Conservation (phyloP, 371 early-diverging fungal species). For the Lichtheimia ramosa region DNA sequence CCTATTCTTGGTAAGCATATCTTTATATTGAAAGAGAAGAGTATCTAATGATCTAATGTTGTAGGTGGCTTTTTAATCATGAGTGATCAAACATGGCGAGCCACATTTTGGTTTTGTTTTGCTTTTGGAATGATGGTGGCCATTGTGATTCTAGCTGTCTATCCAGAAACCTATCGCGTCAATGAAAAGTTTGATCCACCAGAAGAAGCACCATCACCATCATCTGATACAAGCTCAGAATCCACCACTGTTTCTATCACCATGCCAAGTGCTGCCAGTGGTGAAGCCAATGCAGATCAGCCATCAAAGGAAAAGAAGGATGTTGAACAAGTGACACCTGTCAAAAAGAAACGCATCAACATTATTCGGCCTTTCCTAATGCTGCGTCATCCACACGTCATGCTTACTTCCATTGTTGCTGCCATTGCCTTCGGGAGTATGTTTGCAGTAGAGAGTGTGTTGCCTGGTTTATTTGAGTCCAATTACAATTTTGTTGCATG, state of each 20-base stretch:
- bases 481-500: constrained; percentile 37
- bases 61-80: constrained; percentile 32
- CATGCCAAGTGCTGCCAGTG: not conserved
- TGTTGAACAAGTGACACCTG: not conserved
- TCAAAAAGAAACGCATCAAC: constrained; percentile 19
- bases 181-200: constrained; percentile 15
- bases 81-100: constrained; percentile 48
- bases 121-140: constrained; percentile 40
- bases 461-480: constrained; percentile 27
- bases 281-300: too few species aligned
- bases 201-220: not conserved
- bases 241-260: not conserved
- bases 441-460: constrained; percentile 47
- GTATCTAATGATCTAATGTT: not conserved
- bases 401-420: constrained; percentile 43
- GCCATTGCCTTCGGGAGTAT: constrained; percentile 53
- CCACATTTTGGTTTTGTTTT: constrained; percentile 61
- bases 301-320: not conserved
- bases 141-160: constrained; percentile 39
- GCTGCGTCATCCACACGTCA: constrained; percentile 49
- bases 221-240: not conserved
- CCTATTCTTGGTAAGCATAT: constrained; percentile 22
- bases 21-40: not conserved
- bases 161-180: constrained; percentile 65
- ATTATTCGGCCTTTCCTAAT: constrained; percentile 31